Evolutionary conservation across 192 early-diverging fungal species (phyloP), one percentile per base, ranked within the genome.

Genomic region (Coemansia sp.): DNA sequence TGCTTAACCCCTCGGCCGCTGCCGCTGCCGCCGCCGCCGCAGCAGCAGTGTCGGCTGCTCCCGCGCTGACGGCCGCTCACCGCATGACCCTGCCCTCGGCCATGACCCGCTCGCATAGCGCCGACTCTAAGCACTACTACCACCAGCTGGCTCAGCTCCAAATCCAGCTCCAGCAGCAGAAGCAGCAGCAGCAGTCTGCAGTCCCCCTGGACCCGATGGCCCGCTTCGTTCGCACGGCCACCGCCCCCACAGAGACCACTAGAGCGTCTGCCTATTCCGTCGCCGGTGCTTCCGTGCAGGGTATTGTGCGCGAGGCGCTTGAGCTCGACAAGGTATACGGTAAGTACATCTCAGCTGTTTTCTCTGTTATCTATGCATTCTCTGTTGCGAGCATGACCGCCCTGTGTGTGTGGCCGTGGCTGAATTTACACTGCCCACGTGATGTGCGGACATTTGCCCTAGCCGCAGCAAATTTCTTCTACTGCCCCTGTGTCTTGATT

Each of bases 251-350:
- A 4, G 73, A 63, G 55, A 45, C 65, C n/a, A 1, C 43, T 23
- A 14, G 9, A 9, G 25, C 23, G 16, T 10, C 64, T 25, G 21
- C 37, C 13, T 56, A 18, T 18, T 23, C 63, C 34, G 39, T 59
- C 52, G 64, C 70, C 26, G 64, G 62, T 33, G 20, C 47, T 25
- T 61, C 69, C 55, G 69, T 69, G 20, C 73, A 70, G 39, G 73
- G 73, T 10, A 66, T 81, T 12, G 70, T 81, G 36, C 73, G 79
- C 39, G 79, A 81, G 26, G 79, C 79, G 13, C 67, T 81, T 4
- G 73, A 75, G 41, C 79, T 81, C 42, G 79, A 81, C 64, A 81
- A 76, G 68, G 73, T 81, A 45, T 81, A 76, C 43, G 79, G 79
- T 81, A 81, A 81, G 79, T 70, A 16, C 39, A 61, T 13, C 57